Conservation (phyloP, 2,329 filamentous ascomycete species). For the Scytalidium sp. region DNA sequence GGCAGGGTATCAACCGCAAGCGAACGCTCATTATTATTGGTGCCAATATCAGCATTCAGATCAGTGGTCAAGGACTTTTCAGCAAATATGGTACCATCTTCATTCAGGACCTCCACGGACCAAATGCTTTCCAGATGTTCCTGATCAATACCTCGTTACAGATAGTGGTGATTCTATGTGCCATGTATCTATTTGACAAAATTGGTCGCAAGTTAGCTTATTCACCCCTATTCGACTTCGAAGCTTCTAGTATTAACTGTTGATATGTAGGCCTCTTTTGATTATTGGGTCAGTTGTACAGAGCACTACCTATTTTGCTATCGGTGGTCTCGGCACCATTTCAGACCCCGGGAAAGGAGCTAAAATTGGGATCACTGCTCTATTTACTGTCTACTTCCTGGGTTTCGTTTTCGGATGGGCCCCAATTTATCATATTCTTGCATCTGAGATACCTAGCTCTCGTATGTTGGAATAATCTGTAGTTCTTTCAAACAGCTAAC, state of each 20-base stretch:
- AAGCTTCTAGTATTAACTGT: constrained; percentile 4
- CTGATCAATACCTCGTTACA: constrained; percentile 10
- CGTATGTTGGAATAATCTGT: no score
- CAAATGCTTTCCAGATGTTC: constrained; percentile 19
- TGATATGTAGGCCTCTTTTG: constrained; percentile 16
- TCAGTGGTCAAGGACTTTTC: constrained; percentile 19
- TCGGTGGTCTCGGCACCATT: constrained; percentile 33
- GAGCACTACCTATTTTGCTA: constrained; percentile 27
- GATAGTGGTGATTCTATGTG: background rate
- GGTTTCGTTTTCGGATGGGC: constrained; percentile 32
- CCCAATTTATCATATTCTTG: constrained; percentile 31
- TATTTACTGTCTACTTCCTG: constrained; percentile 28
- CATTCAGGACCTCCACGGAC: constrained; percentile 15
- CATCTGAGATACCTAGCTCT: no score
- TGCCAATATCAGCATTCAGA: constrained; percentile 22
- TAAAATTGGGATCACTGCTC: constrained; percentile 29
- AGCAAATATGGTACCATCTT: constrained; percentile 20
- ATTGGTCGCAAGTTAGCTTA: background rate
- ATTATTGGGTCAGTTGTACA: constrained; percentile 27
- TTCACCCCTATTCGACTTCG: no score
- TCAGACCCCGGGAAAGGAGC: constrained; percentile 11
- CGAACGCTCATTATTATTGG: constrained; percentile 18
- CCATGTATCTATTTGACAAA: background rate
- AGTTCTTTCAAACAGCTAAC: no score
- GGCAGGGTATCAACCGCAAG: constrained; percentile 17